These are phyloP conservation scores for Acacia crassicarpa DNA, from an alignment of 306 rosid species.

Conservation along the genomic window DNA sequence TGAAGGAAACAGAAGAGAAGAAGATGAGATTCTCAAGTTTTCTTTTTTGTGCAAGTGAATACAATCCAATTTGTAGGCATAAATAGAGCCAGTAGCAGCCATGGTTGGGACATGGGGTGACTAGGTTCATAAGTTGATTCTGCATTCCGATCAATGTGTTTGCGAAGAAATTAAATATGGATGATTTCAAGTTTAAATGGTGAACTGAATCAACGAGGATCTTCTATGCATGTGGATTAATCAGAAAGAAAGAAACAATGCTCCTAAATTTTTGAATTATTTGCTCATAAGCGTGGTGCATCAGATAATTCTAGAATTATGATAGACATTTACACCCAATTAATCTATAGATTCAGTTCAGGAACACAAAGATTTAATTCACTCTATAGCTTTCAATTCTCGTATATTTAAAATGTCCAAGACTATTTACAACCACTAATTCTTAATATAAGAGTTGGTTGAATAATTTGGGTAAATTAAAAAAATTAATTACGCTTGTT, in stretches of 20 bases:
- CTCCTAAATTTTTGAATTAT: neutral
- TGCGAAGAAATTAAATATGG: neutral
- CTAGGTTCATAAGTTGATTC: neutral
- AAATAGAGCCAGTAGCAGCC: neutral
- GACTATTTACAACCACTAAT: rapidly evolving
- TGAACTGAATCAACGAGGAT: neutral
- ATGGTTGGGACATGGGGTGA: neutral
- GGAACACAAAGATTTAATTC: neutral
- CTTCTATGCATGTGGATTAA: neutral
- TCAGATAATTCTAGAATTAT: no score
- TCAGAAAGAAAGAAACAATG: neutral
- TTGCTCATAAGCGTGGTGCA: neutral
- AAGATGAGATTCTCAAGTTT: neutral
- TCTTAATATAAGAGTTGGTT: no score
- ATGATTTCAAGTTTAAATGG: neutral
- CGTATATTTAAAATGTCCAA: neutral
- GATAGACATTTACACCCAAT: neutral
- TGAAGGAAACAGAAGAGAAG: neutral
- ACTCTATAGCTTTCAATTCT: neutral
- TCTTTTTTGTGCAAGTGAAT: neutral
- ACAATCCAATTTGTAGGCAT: neutral
- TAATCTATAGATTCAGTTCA: neutral
- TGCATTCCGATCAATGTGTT: neutral
- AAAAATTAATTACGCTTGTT: no score
- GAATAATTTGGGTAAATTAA: no score